phyloP scores from a whole-genome alignment of 1,139 yeast genomes.

The Hyphopichia pseudoburtonii region DNA sequence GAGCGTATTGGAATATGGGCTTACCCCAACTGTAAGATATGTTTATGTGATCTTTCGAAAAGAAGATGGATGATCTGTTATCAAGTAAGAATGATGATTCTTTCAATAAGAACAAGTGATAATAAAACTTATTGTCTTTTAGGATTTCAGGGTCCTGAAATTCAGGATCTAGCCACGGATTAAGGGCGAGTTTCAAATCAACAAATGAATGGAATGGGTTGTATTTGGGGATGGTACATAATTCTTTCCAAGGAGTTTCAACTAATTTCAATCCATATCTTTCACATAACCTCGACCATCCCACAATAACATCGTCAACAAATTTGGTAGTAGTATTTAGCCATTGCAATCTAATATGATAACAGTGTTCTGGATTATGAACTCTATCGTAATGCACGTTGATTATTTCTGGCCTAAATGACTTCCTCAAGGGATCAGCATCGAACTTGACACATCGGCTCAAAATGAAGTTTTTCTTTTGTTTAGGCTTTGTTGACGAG shows the following conservation, averaged over 20 bases:
- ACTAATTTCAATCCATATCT: constrained; percentile 82
- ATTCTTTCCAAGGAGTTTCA: constrained; percentile 92
- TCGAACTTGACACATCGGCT: constrained; percentile 68
- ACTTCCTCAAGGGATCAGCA: constrained; percentile 70
- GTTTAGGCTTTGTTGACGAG: constrained; percentile 22
- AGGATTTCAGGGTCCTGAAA: constrained; percentile 50
- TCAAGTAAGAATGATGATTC: constrained; percentile 77
- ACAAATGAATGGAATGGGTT: constrained; percentile 91
- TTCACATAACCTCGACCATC: constrained; percentile 82
- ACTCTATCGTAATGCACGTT: constrained; percentile 88
- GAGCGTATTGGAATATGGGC: constrained; percentile 79
- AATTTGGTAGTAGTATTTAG: constrained; percentile 83
- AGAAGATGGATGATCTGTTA: constrained; percentile 69
- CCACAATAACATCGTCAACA: constrained; percentile 81
- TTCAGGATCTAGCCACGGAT: constrained; percentile 67
- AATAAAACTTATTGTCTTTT: constrained; percentile 54
- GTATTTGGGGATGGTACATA: constrained; percentile 68
- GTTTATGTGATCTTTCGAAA: constrained; percentile 52
- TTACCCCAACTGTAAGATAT: constrained; percentile 89
- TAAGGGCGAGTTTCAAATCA: constrained; percentile 58
- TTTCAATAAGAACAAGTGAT: constrained; percentile 63
- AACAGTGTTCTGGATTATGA: constrained; percentile 94
- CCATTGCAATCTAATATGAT: constrained; percentile 92
- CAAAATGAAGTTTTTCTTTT: constrained; percentile 36
- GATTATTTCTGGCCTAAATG: constrained; percentile 75